A percentile compares a stretch with the other conserved stretches of the same genome.
phyloP scores from a whole-genome alignment of 2,329 filamentous ascomycete genomes.

The Epichloe hybrida region DNA sequence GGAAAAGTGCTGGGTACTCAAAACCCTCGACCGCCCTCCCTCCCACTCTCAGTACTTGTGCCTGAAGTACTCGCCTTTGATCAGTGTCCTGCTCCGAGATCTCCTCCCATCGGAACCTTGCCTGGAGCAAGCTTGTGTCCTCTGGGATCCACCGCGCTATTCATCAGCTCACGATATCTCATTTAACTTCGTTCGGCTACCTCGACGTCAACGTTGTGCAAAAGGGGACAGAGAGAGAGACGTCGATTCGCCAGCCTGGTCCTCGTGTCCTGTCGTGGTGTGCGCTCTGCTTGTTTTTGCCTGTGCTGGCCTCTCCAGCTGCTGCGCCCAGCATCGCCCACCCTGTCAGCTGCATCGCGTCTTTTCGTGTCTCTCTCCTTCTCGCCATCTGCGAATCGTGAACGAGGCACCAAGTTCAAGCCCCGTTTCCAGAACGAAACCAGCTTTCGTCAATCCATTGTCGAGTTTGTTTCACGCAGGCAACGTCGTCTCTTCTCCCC shows the following conservation, averaged over 20 bases:
- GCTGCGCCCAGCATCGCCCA: background rate
- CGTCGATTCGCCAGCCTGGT: background rate
- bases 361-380: background rate
- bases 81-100: slow-evolving; percentile 11
- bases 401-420: too few relatives aligned
- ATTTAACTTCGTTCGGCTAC: slow-evolving; percentile 1
- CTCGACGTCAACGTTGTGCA: slow-evolving; percentile 4
- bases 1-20: too few relatives aligned
- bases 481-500: background rate
- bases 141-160: slow-evolving; percentile 4
- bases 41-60: too few relatives aligned
- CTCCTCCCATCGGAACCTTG: slow-evolving; percentile 8
- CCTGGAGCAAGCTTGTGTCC: slow-evolving; percentile 7
- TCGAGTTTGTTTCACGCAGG: background rate
- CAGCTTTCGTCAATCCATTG: background rate
- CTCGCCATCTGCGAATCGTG: too few relatives aligned
- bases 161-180: slow-evolving; percentile 1
- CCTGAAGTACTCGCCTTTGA: too few relatives aligned
- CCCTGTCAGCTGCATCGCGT: background rate
- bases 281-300: background rate
- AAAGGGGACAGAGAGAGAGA: background rate
- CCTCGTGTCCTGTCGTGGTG: background rate
- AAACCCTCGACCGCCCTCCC: too few relatives aligned
- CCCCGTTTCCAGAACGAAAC: too few relatives aligned
- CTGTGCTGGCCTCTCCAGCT: background rate